Percentiles rank a stretch among this genome's conserved stretches.
Conservation (phyloP, 495 filamentous ascomycete genomes). For the Oidiodendron maius region DNA sequence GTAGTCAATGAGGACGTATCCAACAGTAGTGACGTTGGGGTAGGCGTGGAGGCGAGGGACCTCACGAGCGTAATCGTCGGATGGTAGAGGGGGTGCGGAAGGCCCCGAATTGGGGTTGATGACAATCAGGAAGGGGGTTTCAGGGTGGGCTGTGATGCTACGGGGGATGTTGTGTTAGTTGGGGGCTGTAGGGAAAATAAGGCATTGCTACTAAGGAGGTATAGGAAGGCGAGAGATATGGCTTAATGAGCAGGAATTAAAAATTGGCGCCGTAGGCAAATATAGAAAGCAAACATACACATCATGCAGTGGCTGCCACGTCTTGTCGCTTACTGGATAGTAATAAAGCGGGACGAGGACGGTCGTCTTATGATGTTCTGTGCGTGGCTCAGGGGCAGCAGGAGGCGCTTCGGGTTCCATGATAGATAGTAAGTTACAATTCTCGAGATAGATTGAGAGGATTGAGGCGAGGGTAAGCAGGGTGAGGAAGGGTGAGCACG, state of each 20-base stretch:
- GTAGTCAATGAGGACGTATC: conserved; percentile 50
- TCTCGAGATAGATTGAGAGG: too few species aligned
- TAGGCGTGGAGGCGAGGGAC: conserved; percentile 37
- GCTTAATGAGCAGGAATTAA: too few species aligned
- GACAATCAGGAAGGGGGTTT: conserved; percentile 45
- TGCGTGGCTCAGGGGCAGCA: too few species aligned
- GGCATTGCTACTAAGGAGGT: too few species aligned
- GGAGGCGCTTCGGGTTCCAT: too few species aligned
- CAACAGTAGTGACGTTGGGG: conserved; percentile 45
- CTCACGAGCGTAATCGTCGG: conserved; percentile 45
- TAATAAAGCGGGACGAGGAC: conserved; percentile 51
- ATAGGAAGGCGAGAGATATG: too few species aligned
- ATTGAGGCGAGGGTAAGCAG: too few species aligned
- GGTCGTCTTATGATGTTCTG: too few species aligned
- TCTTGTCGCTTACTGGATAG: conserved; percentile 42
- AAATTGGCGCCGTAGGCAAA: not conserved
- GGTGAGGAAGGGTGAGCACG: too few species aligned
- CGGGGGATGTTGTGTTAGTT: too few species aligned
- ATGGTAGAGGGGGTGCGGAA: conserved; percentile 36
- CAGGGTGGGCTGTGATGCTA: conserved; percentile 26
- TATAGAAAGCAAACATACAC: conserved; percentile 17
- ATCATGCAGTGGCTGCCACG: conserved; percentile 43
- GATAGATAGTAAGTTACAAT: too few species aligned
- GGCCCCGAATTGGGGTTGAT: conserved; percentile 53
- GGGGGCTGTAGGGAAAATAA: too few species aligned